phyloP scores from a whole-genome alignment of 192 early-diverging fungal species.

The Podila epigama region DNA sequence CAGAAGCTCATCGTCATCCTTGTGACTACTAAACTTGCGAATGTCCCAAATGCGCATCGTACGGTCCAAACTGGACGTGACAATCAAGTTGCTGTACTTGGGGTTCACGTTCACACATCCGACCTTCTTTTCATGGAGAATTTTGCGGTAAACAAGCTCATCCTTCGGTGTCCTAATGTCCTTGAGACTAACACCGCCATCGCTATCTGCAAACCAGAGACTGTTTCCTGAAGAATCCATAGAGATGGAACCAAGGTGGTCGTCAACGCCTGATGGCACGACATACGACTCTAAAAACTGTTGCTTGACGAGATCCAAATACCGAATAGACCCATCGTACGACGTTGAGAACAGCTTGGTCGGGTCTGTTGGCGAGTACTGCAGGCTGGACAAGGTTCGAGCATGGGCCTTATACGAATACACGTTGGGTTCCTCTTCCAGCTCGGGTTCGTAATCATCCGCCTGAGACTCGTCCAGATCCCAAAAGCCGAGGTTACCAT shows the following conservation, averaged over 20 bases:
- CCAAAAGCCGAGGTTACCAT: slow-evolving; percentile 66
- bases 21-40: slow-evolving; percentile 51
- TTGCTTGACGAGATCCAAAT: slow-evolving; percentile 64
- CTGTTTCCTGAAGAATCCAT: slow-evolving; percentile 52
- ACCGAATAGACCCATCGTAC: slow-evolving; percentile 67
- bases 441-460: slow-evolving; percentile 41
- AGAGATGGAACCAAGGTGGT: slow-evolving; percentile 50
- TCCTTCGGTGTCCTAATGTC: slow-evolving; percentile 58
- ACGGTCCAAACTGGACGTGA: slow-evolving; percentile 61
- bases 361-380: slow-evolving; percentile 55
- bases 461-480: slow-evolving; percentile 57
- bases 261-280: slow-evolving; percentile 19
- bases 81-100: slow-evolving; percentile 52
- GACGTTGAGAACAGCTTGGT: slow-evolving; percentile 61
- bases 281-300: slow-evolving; percentile 61
- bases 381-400: slow-evolving; percentile 55
- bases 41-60: slow-evolving; percentile 69
- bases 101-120: slow-evolving; percentile 70
- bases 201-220: slow-evolving; percentile 62
- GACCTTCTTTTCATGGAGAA: slow-evolving; percentile 62
- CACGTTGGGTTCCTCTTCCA: slow-evolving; percentile 56
- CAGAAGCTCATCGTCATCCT: slow-evolving; percentile 18
- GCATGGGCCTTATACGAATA: slow-evolving; percentile 62
- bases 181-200: slow-evolving; percentile 56
- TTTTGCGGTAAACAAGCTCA: slow-evolving; percentile 38